These are phyloP conservation scores for Kluyveromyces sp. DNA, from an alignment of 1,139 yeast species.

Conservation along the genomic window DNA sequence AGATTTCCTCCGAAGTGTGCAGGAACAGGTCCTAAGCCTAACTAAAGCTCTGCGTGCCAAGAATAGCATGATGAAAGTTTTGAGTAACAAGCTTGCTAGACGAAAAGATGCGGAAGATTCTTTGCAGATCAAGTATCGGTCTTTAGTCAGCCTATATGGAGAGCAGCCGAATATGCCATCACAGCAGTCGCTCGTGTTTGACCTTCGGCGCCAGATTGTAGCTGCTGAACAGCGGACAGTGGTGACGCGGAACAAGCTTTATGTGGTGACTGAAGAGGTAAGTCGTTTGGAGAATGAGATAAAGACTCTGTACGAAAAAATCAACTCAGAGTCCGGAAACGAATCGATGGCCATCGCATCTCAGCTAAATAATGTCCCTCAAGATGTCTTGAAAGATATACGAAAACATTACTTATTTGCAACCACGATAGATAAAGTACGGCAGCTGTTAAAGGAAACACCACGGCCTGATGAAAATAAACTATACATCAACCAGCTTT, in stretches of 20 bases:
- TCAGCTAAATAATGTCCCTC: background rate
- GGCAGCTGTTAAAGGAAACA: constrained; percentile 3
- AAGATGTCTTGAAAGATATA: background rate
- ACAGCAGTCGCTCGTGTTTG: background rate
- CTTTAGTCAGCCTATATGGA: background rate
- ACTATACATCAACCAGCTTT: background rate
- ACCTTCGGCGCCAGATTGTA: background rate
- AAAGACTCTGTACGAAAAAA: background rate
- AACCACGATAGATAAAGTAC: constrained; percentile 2
- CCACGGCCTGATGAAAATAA: constrained; percentile 5
- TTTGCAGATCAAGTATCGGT: background rate
- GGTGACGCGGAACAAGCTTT: constrained; percentile 1
- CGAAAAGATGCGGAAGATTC: constrained; percentile 1
- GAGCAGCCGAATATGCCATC: constrained; percentile 1
- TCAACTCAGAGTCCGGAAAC: background rate
- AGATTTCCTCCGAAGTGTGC: background rate
- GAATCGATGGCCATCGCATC: background rate
- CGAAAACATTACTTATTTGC: constrained; percentile 1
- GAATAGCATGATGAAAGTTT: constrained; percentile 2
- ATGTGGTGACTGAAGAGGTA: background rate
- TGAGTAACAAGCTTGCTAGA: constrained; percentile 1
- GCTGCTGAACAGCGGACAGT: background rate
- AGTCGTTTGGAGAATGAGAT: background rate
- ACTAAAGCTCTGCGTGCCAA: constrained; percentile 1
- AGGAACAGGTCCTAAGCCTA: background rate